Conservation (phyloP, 768 basidiomycete species). For the Mycena alexandri region DNA sequence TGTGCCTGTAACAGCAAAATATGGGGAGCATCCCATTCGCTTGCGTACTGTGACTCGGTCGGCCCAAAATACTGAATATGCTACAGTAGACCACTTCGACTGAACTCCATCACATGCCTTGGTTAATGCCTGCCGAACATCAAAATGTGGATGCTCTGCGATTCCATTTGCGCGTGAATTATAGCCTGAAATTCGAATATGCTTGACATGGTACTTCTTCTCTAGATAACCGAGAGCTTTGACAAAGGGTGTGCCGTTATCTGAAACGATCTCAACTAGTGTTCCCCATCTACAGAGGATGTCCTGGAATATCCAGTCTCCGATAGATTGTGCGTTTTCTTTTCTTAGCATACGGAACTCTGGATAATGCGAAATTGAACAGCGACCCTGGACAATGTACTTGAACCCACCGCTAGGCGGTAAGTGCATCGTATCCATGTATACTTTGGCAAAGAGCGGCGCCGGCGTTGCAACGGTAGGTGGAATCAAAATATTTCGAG, state of each 20-base stretch:
- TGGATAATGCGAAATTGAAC: constrained; percentile 8
- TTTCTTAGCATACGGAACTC: constrained; percentile 14
- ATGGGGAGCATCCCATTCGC: constrained; percentile 33
- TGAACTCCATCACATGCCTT: constrained; percentile 7
- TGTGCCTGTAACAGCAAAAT: constrained; percentile 31
- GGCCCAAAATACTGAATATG: constrained; percentile 40
- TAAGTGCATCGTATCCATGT: constrained; percentile 36
- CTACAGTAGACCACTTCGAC: background rate
- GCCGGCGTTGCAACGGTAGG: constrained; percentile 27
- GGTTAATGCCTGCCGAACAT: background rate
- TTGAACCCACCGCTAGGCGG: constrained; percentile 34
- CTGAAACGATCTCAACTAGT: constrained; percentile 34
- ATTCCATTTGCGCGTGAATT: constrained; percentile 1
- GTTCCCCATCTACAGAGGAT: constrained; percentile 37
- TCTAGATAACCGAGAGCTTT: constrained; percentile 22
- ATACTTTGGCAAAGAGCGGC: constrained; percentile 17
- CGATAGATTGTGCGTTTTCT: constrained; percentile 12
- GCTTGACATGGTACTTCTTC: constrained; percentile 21
- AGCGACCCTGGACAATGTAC: constrained; percentile 20
- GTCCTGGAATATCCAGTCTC: constrained; percentile 24
- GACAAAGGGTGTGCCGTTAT: constrained; percentile 32
- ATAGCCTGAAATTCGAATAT: constrained; percentile 15
- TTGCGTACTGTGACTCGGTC: constrained; percentile 36
- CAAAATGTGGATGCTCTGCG: background rate
- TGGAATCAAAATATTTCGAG: constrained; percentile 34